phyloP scores from a whole-genome alignment of 176 grass and related monocot genomes.

The Rhynchospora breviuscula region DNA sequence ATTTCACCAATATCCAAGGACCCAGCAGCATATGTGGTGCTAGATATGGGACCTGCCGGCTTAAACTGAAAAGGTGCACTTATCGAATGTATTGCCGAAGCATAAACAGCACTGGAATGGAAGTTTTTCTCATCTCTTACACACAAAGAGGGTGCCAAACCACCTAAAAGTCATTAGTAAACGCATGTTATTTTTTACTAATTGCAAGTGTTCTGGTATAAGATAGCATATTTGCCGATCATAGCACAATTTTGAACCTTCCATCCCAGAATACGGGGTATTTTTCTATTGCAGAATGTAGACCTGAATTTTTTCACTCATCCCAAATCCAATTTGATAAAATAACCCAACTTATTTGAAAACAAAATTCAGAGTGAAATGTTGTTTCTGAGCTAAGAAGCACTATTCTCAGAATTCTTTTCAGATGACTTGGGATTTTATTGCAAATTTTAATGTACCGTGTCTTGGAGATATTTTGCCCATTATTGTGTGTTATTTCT shows the following conservation, averaged over 20 bases:
- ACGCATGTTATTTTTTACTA: background rate
- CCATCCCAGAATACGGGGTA: no score
- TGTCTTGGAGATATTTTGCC: no score
- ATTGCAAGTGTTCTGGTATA: background rate
- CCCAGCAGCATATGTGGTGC: constrained; percentile 37
- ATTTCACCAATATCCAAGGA: constrained; percentile 64
- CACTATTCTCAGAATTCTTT: constrained; percentile 17
- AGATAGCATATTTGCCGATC: no score
- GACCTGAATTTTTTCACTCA: background rate
- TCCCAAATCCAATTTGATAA: background rate
- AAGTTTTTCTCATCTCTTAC: constrained; percentile 70
- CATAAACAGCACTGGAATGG: constrained; percentile 74
- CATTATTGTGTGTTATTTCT: background rate
- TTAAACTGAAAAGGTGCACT: constrained; percentile 60
- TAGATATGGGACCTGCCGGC: constrained; percentile 29
- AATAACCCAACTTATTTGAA: background rate
- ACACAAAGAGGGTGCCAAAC: constrained; percentile 42
- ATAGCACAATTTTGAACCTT: no score
- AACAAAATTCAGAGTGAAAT: background rate
- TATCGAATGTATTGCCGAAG: constrained; percentile 73
- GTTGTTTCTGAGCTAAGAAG: background rate
- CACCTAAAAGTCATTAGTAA: constrained; percentile 37
- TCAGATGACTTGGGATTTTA: background rate
- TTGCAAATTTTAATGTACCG: no score
- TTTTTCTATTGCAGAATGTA: background rate